Evolutionary conservation across 805 yeast genomes (phyloP).

Genomic region (Komagataella mondaviorum): DNA sequence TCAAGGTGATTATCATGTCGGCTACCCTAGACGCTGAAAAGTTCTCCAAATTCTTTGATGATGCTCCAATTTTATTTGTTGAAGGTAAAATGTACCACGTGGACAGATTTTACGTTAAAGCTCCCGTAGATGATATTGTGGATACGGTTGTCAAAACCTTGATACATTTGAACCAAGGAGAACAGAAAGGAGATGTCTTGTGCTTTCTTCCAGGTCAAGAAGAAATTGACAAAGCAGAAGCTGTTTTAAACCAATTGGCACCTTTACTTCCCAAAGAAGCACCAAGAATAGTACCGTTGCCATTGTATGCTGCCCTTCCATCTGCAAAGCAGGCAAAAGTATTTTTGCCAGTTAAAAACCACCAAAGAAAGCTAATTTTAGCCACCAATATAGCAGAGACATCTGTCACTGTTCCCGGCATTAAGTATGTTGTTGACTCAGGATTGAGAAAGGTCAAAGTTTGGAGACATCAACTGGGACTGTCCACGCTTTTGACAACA

Average conservation of each 20-base stretch:
- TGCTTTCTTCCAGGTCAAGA: constrained; percentile 95
- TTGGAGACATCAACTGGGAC: constrained; percentile 86
- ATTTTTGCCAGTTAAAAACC: constrained; percentile 50
- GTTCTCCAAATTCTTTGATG: constrained; percentile 64
- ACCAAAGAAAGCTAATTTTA: constrained; percentile 71
- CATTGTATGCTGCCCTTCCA: constrained; percentile 89
- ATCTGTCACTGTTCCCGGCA: constrained; percentile 91
- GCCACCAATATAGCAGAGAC: constrained; percentile 98
- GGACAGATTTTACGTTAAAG: constrained; percentile 48
- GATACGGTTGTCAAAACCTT: constrained; percentile 66
- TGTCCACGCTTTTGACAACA: constrained; percentile 84
- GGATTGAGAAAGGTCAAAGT: constrained; percentile 90
- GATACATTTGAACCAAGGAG: constrained; percentile 66
- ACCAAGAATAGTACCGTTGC: constrained; percentile 64
- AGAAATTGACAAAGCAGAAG: constrained; percentile 80
- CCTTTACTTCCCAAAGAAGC: constrained; percentile 61
- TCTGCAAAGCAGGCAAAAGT: constrained; percentile 73
- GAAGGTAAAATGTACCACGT: constrained; percentile 90
- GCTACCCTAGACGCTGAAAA: constrained; percentile 91
- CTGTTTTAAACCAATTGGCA: constrained; percentile 42
- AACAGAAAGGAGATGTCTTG: constrained; percentile 80
- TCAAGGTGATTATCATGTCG: constrained; percentile 80
- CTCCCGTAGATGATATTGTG: constrained; percentile 68
- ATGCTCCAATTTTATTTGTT: constrained; percentile 74
- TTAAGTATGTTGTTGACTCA: constrained; percentile 82